phyloP scores from a whole-genome alignment of 768 basidiomycete species.

The Termitomyces sp. region DNA sequence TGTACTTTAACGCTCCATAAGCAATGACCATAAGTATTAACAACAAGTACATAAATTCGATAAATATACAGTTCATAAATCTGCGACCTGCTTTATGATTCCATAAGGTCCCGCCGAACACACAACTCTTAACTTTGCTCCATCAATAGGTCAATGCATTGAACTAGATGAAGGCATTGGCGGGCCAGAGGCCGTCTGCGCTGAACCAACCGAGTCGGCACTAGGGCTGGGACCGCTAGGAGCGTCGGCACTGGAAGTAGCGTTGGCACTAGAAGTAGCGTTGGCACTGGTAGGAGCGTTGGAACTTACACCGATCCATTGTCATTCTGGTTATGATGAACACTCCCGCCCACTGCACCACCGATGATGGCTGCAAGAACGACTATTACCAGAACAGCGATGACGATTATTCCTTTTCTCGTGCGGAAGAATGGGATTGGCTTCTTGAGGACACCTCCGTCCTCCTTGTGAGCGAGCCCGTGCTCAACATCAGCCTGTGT shows the following conservation, averaged over 20 bases:
- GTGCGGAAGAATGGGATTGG: slow-evolving; percentile 46
- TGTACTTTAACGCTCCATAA: not conserved
- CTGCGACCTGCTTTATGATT: not conserved
- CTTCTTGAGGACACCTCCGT: slow-evolving; percentile 9
- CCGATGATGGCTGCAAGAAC: slow-evolving; percentile 50
- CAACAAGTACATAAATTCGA: not conserved
- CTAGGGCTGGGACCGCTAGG: no score
- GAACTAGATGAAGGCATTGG: no score
- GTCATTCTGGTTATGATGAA: not conserved
- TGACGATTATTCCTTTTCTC: slow-evolving; percentile 35
- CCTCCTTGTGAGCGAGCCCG: slow-evolving; percentile 17
- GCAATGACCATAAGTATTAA: not conserved
- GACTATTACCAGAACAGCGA: slow-evolving; percentile 32
- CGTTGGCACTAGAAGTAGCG: not conserved
- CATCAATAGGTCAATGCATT: not conserved
- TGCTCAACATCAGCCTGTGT: slow-evolving; percentile 19
- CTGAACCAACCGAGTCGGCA: no score
- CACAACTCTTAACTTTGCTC: not conserved
- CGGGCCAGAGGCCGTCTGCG: no score
- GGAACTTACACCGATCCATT: not conserved
- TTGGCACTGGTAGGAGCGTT: not conserved
- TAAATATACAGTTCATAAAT: not conserved
- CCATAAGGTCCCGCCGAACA: not conserved
- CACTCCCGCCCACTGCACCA: slow-evolving; percentile 52
- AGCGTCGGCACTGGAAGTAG: no score